Evolutionary conservation across 768 basidiomycete species (phyloP).

Genomic region (Tulasnella sp.): DNA sequence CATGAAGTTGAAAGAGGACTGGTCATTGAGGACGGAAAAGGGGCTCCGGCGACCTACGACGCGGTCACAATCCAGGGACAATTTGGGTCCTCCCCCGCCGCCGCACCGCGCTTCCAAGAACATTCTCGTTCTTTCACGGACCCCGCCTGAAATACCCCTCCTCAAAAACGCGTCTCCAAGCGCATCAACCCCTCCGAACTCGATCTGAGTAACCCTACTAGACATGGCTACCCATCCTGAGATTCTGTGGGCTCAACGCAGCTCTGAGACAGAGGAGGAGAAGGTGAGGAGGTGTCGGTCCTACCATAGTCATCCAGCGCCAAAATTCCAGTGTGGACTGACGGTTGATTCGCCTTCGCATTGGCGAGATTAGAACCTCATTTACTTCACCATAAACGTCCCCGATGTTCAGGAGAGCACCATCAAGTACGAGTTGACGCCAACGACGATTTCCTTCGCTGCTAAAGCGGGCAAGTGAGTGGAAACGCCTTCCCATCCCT

Average conservation of each 20-base stretch:
- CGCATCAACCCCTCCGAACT: background rate
- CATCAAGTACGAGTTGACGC: constrained; percentile 48
- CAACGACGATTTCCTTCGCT: constrained; percentile 50
- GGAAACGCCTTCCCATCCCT: background rate
- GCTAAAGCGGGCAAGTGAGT: constrained; percentile 55
- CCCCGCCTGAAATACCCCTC: background rate
- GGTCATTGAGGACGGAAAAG: background rate
- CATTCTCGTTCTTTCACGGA: background rate
- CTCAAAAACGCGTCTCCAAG: background rate
- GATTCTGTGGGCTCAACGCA: constrained; percentile 91
- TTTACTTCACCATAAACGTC: constrained; percentile 77
- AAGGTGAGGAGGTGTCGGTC: constrained; percentile 40
- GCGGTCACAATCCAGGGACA: background rate
- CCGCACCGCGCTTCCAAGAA: background rate
- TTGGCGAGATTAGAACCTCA: constrained; percentile 51
- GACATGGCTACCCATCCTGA: constrained; percentile 50
- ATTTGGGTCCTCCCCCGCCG: background rate
- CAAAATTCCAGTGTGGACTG: background rate
- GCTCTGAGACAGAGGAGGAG: constrained; percentile 45
- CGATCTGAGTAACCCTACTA: background rate
- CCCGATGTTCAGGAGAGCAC: constrained; percentile 52
- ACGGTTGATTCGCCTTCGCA: background rate
- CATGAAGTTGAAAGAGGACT: background rate
- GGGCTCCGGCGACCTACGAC: background rate
- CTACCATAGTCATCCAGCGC: background rate